Conservation (phyloP, 2,329 filamentous ascomycete genomes). For the Pseudocercospora vitis region DNA sequence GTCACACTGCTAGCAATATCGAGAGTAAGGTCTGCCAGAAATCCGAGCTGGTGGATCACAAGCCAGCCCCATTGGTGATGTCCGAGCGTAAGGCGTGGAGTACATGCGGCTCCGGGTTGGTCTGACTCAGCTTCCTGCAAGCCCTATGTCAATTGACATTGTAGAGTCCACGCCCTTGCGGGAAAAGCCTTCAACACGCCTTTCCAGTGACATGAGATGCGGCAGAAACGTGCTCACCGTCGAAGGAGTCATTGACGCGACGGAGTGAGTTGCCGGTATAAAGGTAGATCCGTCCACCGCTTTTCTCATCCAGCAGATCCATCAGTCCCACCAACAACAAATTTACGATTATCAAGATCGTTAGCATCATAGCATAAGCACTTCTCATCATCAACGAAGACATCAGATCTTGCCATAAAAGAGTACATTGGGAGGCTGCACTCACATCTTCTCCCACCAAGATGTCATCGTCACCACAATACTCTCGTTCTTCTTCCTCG, state of each 20-base stretch:
- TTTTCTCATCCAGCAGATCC: background rate
- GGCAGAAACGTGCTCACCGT: background rate
- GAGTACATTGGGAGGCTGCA: background rate
- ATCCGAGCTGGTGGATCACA: background rate
- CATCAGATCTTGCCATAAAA: background rate
- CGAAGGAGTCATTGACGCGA: background rate
- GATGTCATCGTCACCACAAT: background rate
- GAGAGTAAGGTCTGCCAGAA: too few species aligned
- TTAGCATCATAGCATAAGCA: too few species aligned
- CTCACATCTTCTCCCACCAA: background rate
- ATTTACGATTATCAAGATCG: too few species aligned
- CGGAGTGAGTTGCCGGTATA: background rate
- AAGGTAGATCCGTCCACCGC: background rate
- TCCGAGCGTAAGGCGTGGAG: conserved; percentile 1
- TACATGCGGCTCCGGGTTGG: background rate
- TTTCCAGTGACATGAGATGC: background rate
- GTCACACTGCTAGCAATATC: background rate
- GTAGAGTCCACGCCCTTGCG: too few species aligned
- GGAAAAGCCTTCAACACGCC: background rate
- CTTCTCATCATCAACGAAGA: background rate
- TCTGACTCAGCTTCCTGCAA: background rate
- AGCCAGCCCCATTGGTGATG: background rate
- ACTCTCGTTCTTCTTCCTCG: too few species aligned
- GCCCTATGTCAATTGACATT: background rate
- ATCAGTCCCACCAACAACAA: too few species aligned